Evolutionary conservation across 2,329 filamentous ascomycete species (phyloP).

Genomic region (Dactylella cylindrospora): DNA sequence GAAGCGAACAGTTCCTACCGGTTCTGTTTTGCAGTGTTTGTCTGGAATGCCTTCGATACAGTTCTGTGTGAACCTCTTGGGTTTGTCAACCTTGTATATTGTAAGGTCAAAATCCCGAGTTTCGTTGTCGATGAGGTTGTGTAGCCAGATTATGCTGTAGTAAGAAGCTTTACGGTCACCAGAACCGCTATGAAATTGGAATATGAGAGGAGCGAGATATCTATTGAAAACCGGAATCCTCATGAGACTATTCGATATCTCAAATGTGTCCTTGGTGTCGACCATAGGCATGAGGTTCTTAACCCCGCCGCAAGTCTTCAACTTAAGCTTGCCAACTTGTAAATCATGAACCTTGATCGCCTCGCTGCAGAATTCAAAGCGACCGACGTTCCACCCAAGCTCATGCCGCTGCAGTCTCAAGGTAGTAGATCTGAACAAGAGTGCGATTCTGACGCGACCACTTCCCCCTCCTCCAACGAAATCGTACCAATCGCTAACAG

Average conservation of each 20-base stretch:
- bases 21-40: constrained; percentile 70
- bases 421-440: constrained; percentile 88
- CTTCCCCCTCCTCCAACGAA: constrained; percentile 92
- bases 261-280: constrained; percentile 15
- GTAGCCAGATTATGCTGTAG: constrained; percentile 81
- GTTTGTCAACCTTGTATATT: constrained; percentile 79
- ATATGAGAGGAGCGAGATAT: constrained; percentile 84
- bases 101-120: constrained; percentile 79
- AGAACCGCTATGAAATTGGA: constrained; percentile 70
- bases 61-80: constrained; percentile 79
- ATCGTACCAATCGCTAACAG: constrained; percentile 89
- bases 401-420: constrained; percentile 77
- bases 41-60: constrained; percentile 83
- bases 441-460: constrained; percentile 80
- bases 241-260: constrained; percentile 53
- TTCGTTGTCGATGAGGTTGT: constrained; percentile 79
- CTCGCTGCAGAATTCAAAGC: constrained; percentile 80
- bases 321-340: constrained; percentile 32
- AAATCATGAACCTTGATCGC: constrained; percentile 66
- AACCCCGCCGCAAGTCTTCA: constrained; percentile 38
- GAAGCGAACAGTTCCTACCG: constrained; percentile 81
- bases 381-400: constrained; percentile 93
- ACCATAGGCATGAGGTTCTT: constrained; percentile 53
- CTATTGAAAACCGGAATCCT: constrained; percentile 85
- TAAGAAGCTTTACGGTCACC: constrained; percentile 44